These are phyloP conservation scores for Leptographium wingfieldii DNA, from an alignment of 2,329 filamentous ascomycete species.

Conservation along the genomic window DNA sequence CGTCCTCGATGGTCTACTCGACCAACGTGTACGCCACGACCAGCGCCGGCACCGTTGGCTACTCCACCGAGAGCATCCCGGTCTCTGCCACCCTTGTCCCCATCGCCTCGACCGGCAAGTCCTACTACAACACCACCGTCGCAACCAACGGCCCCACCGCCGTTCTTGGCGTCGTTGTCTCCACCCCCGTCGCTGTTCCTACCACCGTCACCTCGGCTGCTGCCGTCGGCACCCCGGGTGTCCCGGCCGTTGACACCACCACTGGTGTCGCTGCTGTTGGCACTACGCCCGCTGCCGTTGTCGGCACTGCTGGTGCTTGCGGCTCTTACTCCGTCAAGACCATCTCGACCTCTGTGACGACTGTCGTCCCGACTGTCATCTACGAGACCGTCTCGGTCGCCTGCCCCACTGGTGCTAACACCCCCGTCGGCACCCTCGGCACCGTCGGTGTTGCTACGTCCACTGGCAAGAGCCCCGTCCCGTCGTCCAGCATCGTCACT, in stretches of 20 bases:
- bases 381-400: constrained; percentile 33
- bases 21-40: constrained; percentile 50
- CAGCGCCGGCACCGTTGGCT: constrained; percentile 28
- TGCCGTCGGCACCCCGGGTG: constrained; percentile 8
- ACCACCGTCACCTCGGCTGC: constrained; percentile 13
- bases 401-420: constrained; percentile 22
- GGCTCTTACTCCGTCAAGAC: constrained; percentile 32
- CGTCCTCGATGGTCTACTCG: constrained; percentile 39
- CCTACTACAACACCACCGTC: constrained; percentile 12
- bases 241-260: not conserved
- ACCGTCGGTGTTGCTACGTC: not conserved
- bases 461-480: constrained; percentile 5
- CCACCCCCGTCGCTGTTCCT: not conserved
- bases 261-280: constrained; percentile 6
- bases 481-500: constrained; percentile 24
- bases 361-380: constrained; percentile 41
- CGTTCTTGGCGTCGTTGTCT: constrained; percentile 26
- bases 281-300: constrained; percentile 6
- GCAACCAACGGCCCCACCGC: constrained; percentile 3
- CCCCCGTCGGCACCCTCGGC: constrained; percentile 11
- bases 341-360: constrained; percentile 44
- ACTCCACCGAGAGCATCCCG: constrained; percentile 25
- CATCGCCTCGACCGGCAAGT: constrained; percentile 12
- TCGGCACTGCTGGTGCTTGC: constrained; percentile 14
- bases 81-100: constrained; percentile 33